Evolutionary conservation across 352 stramenopile genomes (phyloP), one percentile per base, ranked within the genome.

Genomic region (Globisporangium cederbergense): DNA sequence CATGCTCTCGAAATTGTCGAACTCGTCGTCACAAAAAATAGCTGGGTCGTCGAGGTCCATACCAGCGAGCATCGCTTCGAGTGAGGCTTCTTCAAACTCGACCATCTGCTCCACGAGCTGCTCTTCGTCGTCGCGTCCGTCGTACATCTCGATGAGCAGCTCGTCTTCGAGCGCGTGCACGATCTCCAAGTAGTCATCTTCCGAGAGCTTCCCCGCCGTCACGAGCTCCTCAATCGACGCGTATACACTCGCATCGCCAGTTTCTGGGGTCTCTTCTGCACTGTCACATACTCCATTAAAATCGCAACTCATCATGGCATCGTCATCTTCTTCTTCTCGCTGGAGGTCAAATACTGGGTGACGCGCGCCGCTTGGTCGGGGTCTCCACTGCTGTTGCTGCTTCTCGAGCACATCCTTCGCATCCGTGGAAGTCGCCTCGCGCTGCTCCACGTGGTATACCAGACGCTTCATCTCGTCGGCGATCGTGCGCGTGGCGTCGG

Each of bases 101-200:
- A 80, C 73, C 79, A 88, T 88, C 47, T 87, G 70, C 56, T 86
- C 59, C 1, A 72, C 78, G 30, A 78, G 58, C n/a, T 74, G 57
- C 40, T 76, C 67, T 30, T 86, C 73, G 22, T 83, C 70, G 4
- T 73, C 60, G 2, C 38, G 22, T n/a, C 43, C 40, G 25, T 22
- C 47, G 25, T 45, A 28, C 53, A 75, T 72, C 32, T 91, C 82
- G 22, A 83, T 64, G 2, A 62, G 69, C 43, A 94, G 70, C 50
- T 78, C 83, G 40, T 90, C 80, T 62, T 94, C 86, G 51, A 94
- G 70, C 58, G 81, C 68, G 60, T 89, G 81, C 18, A 91, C 66
- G 28, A 94, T 86, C 8, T 92, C 83, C 52, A 92, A 51, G 45
- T 92, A 94, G 57, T 94, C 86, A 49, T 76, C 68, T 22, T 94